Base-by-base conservation (phyloP, 208 protist genomes). In the Lotmaria passim region DNA sequence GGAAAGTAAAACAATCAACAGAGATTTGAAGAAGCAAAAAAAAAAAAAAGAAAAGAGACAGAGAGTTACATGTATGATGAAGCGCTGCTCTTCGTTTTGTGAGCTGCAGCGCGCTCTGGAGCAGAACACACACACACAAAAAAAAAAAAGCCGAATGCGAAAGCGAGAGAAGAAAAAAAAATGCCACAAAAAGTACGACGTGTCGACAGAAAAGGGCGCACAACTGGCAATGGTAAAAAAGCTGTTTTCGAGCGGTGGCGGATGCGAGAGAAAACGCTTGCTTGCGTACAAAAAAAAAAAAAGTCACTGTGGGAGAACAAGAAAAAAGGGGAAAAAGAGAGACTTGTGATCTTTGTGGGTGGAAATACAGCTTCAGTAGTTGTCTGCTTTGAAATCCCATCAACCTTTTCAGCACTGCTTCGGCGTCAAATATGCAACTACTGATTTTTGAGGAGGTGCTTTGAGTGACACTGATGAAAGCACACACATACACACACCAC, bases 11-110 rank as follows among this genome's bases (percentile, higher is more conserved):
- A 31, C 21, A 28, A 30, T 5, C 10, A 38, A 31, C 15, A 23
- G 59, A 41, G 31, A 62, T 46, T 41, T 48, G 39, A 62, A 66
- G 24, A 78, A 24, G 11, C 28, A 19, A 50, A 68, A 41, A 56
- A 55, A 57, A 69, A 69, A 26, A 30, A 61, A 59, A 23, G 46
- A 47, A 46, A 64, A 34, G 48, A 5, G 50, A 26, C 14, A 23
- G 7, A 43, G 19, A 43, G 21, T 19, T 53, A 15, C 10, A 24
- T 60, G 6, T 63, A 50, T 39, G 12, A 26, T 39, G 6, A 6
- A 39, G 36, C 36, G 36, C 36, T 6, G 6, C 36, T 6, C n/a
- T n/a, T n/a, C n/a, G n/a, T n/a, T n/a, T n/a, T n/a, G n/a, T n/a
- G n/a, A 7, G 36, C 12, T 41, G 41, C 5, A n/a, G 11, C 3